Conservation (phyloP, 139 green algal genomes). For the Chlamydomonas incerta region DNA sequence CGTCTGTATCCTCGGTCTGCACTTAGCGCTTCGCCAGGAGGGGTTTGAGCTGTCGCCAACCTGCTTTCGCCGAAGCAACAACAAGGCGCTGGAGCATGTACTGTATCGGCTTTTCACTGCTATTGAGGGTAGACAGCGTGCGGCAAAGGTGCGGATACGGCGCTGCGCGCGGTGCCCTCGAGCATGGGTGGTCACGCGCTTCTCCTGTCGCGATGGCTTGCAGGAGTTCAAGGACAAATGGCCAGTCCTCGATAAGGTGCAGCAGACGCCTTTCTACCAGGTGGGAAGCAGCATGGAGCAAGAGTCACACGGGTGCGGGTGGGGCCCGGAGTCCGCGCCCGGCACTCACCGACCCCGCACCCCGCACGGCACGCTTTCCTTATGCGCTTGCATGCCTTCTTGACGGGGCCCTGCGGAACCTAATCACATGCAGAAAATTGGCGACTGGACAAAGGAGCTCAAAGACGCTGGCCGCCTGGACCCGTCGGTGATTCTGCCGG, state of each 20-base stretch:
- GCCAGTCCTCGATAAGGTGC: slow-evolving; percentile 56
- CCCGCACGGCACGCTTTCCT: too few species aligned
- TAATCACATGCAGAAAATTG: slow-evolving; percentile 54
- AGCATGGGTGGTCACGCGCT: too few species aligned
- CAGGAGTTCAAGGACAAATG: slow-evolving; percentile 59
- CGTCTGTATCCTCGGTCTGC: slow-evolving; percentile 53
- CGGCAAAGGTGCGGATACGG: slow-evolving; percentile 30
- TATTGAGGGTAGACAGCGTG: slow-evolving; percentile 39
- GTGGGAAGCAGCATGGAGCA: too few species aligned
- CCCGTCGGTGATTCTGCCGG: slow-evolving; percentile 11
- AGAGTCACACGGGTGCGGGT: too few species aligned
- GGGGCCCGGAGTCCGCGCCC: too few species aligned
- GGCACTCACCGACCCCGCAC: too few species aligned
- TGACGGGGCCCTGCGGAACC: too few species aligned
- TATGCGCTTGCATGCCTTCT: too few species aligned
- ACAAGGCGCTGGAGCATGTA: slow-evolving; percentile 58
- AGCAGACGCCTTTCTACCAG: slow-evolving; percentile 64
- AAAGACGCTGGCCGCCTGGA: slow-evolving; percentile 46
- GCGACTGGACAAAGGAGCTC: slow-evolving; percentile 55
- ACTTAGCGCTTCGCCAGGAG: not conserved
- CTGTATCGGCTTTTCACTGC: slow-evolving; percentile 45
- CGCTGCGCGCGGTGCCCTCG: too few species aligned
- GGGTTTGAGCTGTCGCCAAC: slow-evolving; percentile 44
- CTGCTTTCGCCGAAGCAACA: slow-evolving; percentile 57
- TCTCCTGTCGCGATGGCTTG: not conserved